A percentile compares a stretch with the other conserved stretches of the same genome.
These are phyloP conservation scores for Talaromyces sp. DNA, from an alignment of 2,329 filamentous ascomycete species.

Conservation along the genomic window DNA sequence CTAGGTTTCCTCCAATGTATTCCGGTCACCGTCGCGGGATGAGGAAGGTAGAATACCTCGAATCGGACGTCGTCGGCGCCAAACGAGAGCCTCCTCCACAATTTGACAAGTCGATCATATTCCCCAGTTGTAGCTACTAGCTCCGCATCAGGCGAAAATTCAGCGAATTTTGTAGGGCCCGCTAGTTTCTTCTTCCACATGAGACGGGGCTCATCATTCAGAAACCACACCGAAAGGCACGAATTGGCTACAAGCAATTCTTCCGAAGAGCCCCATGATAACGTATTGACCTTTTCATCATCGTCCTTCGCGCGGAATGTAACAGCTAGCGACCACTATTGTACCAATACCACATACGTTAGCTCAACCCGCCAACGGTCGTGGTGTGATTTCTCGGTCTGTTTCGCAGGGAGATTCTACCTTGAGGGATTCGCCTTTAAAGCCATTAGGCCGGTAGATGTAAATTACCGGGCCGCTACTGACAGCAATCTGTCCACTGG, in stretches of 20 bases:
- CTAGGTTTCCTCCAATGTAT: slow-evolving; percentile 80
- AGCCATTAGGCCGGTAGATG: slow-evolving; percentile 70
- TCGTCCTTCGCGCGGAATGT: slow-evolving; percentile 43
- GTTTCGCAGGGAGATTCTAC: slow-evolving; percentile 40
- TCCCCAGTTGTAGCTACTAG: slow-evolving; percentile 76
- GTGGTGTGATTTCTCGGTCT: background rate
- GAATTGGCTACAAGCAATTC: slow-evolving; percentile 76
- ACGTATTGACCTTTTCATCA: slow-evolving; percentile 44
- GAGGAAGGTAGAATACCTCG: slow-evolving; percentile 84
- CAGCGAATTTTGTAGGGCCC: slow-evolving; percentile 66
- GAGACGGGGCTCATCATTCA: slow-evolving; percentile 41
- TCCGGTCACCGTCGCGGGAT: slow-evolving; percentile 72
- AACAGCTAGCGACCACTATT: slow-evolving; percentile 57
- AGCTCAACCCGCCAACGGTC: background rate
- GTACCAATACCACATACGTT: background rate
- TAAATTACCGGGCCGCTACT: slow-evolving; percentile 63
- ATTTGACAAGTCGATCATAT: slow-evolving; percentile 79
- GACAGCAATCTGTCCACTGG: slow-evolving; percentile 76
- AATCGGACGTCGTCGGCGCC: slow-evolving; percentile 78
- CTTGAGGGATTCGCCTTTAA: slow-evolving; percentile 67
- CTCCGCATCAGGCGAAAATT: slow-evolving; percentile 78
- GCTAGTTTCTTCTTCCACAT: slow-evolving; percentile 73
- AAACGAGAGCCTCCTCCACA: slow-evolving; percentile 85
- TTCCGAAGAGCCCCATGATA: slow-evolving; percentile 84
- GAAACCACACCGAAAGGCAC: slow-evolving; percentile 64